Conservation (phyloP, 306 rosid species). For the Cucurbita argyrosperma region DNA sequence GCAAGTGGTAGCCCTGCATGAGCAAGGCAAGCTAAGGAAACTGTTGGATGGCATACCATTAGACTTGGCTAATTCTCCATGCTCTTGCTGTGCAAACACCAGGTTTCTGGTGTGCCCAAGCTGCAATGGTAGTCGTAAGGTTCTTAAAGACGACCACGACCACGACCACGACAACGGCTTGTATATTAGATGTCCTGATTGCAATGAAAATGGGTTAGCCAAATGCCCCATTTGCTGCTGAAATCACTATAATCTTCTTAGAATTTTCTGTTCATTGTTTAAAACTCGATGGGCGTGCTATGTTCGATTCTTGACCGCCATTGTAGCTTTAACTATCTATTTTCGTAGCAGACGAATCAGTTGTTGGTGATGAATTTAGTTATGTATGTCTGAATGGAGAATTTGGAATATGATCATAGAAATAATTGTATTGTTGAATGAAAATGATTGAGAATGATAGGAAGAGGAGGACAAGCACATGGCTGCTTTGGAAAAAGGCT, state of each 20-base stretch:
- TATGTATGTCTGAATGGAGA: not conserved
- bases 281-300: not conserved
- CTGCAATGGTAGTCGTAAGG: constrained; percentile 70
- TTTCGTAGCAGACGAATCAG: not conserved
- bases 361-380: not conserved
- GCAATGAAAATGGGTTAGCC: constrained; percentile 85
- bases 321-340: not conserved
- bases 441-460: constrained; percentile 3
- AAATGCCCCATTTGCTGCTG: constrained; percentile 66
- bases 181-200: constrained; percentile 42
- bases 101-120: constrained; percentile 48
- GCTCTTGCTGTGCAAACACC: constrained; percentile 48
- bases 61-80: constrained; percentile 17
- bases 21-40: constrained; percentile 61
- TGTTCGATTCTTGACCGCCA: not conserved
- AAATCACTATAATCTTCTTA: constrained; percentile 9
- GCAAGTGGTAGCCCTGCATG: constrained; percentile 66
- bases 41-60: constrained; percentile 60
- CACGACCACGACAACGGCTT: constrained; percentile 3
- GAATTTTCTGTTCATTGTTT: not conserved
- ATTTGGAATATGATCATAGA: not conserved
- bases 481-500: constrained; percentile 14
- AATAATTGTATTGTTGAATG: not conserved
- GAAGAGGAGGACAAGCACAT: constrained; percentile 35
- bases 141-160: constrained; percentile 20